These are phyloP conservation scores for Halteria grandinella DNA, from an alignment of 73 alveolate species.

Conservation along the genomic window DNA sequence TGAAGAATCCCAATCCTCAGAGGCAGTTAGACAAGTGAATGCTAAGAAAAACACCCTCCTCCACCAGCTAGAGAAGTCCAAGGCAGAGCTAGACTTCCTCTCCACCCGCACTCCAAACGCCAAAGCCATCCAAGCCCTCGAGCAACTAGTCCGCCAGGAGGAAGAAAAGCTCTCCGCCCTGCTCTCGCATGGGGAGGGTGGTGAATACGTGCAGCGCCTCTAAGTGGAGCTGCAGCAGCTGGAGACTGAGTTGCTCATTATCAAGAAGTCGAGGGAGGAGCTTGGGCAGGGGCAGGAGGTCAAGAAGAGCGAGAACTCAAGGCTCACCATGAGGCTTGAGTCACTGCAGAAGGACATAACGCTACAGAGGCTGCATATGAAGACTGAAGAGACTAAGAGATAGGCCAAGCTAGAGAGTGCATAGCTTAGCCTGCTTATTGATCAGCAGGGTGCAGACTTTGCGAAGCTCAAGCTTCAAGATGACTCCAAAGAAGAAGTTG, in stretches of 20 bases:
- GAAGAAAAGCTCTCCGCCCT: constrained; percentile 57
- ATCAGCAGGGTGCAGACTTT: not conserved
- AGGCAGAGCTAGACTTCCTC: constrained; percentile 44
- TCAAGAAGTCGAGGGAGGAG: constrained; percentile 61
- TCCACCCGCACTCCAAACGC: not conserved
- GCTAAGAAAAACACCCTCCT: constrained; percentile 8
- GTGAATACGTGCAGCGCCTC: constrained; percentile 61
- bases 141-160: constrained; percentile 15
- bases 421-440: not conserved
- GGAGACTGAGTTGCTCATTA: constrained; percentile 44
- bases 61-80: not conserved
- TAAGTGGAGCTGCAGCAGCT: constrained; percentile 65
- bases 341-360: constrained; percentile 64
- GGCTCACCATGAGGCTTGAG: constrained; percentile 56
- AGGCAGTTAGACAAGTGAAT: not conserved
- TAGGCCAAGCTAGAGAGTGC: constrained; percentile 23
- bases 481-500: constrained; percentile 47
- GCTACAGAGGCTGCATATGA: constrained; percentile 63
- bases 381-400: constrained; percentile 62
- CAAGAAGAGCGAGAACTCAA: constrained; percentile 63
- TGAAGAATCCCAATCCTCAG: constrained; percentile 4
- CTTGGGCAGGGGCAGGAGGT: constrained; percentile 36
- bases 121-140: constrained; percentile 30
- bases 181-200: constrained; percentile 56
- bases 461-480: constrained; percentile 17